Conservation (phyloP, 176 grass and related monocot genomes). For the Bonia amplexicaulis region DNA sequence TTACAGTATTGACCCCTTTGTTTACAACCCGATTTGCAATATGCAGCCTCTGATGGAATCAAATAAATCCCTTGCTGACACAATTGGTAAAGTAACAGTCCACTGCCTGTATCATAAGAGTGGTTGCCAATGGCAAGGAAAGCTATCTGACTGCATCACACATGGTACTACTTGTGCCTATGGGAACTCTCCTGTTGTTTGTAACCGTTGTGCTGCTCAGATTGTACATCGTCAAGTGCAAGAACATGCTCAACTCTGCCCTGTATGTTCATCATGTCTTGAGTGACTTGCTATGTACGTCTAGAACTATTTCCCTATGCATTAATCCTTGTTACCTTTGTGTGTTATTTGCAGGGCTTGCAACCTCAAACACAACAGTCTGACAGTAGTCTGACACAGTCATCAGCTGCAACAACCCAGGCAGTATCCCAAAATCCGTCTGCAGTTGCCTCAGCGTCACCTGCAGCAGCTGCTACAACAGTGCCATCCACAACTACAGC, state of each 20-base stretch:
- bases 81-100: slow-evolving; percentile 71
- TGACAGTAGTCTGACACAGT: slow-evolving; percentile 40
- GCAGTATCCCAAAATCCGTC: slow-evolving; percentile 43
- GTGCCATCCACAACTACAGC: slow-evolving; percentile 7
- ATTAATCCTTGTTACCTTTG: slow-evolving; percentile 16
- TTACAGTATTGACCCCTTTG: background rate
- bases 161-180: slow-evolving; percentile 69
- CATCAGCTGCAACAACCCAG: slow-evolving; percentile 27
- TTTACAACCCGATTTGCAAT: slow-evolving; percentile 24
- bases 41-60: slow-evolving; percentile 75
- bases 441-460: slow-evolving; percentile 26
- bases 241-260: slow-evolving; percentile 92
- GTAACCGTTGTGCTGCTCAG: slow-evolving; percentile 81
- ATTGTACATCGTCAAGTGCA: slow-evolving; percentile 96
- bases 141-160: slow-evolving; percentile 64
- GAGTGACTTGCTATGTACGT: background rate
- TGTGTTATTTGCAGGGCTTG: slow-evolving; percentile 47
- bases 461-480: slow-evolving; percentile 22
- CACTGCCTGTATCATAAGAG: slow-evolving; percentile 90
- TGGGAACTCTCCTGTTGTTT: slow-evolving; percentile 91
- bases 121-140: slow-evolving; percentile 92
- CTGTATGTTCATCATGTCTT: slow-evolving; percentile 48
- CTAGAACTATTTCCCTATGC: background rate
- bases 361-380: slow-evolving; percentile 63
- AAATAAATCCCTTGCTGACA: slow-evolving; percentile 72